A percentile compares a stretch with the other conserved stretches of the same genome.
These are phyloP conservation scores for Chalaropsis ovoidea DNA, from an alignment of 2,329 filamentous ascomycete genomes.

Conservation along the genomic window DNA sequence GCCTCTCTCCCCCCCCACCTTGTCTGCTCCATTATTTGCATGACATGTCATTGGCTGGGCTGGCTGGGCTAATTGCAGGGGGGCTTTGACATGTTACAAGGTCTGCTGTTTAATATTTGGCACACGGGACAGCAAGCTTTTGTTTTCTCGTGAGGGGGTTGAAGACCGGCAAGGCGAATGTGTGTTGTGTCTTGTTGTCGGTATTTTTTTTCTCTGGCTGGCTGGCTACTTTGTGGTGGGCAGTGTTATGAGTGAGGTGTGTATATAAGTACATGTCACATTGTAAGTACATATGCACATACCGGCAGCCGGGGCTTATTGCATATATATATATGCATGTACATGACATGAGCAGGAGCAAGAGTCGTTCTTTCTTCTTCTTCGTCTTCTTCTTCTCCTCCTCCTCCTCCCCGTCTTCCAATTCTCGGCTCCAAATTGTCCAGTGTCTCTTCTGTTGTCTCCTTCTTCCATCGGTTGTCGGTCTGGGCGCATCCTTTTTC, in stretches of 20 bases:
- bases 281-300: not conserved
- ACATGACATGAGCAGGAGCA: not conserved
- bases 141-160: no score
- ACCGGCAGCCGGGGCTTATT: not conserved
- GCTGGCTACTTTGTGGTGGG: no score
- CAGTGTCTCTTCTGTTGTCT: not conserved
- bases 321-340: no score
- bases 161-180: not conserved
- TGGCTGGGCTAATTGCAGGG: not conserved
- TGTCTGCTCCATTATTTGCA: not conserved
- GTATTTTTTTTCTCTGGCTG: no score
- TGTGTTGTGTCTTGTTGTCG: not conserved
- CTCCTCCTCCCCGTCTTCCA: no score
- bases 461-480: slow-evolving; percentile 7
- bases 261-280: not conserved
- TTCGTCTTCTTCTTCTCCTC: not conserved
- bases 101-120: not conserved
- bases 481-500: slow-evolving; percentile 3
- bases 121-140: no score
- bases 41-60: not conserved
- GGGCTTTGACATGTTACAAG: not conserved
- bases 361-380: not conserved
- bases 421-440: not conserved
- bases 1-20: not conserved
- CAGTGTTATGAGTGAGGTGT: no score